These are phyloP conservation scores for Catunica adiposa DNA, from an alignment of 2,329 filamentous ascomycete species.

Conservation along the genomic window DNA sequence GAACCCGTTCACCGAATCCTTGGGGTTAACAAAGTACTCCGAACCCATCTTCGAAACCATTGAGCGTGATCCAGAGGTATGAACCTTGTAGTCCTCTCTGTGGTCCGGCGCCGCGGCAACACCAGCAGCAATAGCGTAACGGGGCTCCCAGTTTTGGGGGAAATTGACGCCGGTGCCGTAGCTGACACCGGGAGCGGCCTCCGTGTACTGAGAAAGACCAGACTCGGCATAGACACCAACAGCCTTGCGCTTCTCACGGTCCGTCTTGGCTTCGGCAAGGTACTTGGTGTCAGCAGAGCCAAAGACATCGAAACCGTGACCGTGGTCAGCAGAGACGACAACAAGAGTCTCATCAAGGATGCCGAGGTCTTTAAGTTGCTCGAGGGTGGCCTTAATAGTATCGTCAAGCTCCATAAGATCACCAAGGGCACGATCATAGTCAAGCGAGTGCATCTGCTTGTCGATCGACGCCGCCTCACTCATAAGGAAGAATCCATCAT, in stretches of 20 bases:
- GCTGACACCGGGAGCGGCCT: constrained; percentile 38
- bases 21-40: constrained; percentile 51
- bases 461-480: constrained; percentile 71
- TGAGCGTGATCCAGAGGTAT: constrained; percentile 45
- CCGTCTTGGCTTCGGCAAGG: constrained; percentile 43
- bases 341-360: constrained; percentile 61
- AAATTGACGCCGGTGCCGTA: constrained; percentile 64
- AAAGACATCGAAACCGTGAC: constrained; percentile 78
- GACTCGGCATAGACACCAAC: constrained; percentile 59
- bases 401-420: constrained; percentile 78
- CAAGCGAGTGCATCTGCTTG: constrained; percentile 76
- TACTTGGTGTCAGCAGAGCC: constrained; percentile 70
- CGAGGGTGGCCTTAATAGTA: constrained; percentile 58
- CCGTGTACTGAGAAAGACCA: constrained; percentile 59
- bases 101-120: constrained; percentile 56
- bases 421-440: constrained; percentile 72
- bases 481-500: constrained; percentile 76
- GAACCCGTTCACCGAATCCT: constrained; percentile 50
- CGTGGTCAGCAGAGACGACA: constrained; percentile 73
- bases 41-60: constrained; percentile 38
- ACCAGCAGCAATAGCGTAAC: constrained; percentile 64
- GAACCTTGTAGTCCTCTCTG: constrained; percentile 60
- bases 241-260: constrained; percentile 59
- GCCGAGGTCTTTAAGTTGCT: constrained; percentile 47
- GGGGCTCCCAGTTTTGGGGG: constrained; percentile 69